Percentiles rank a stretch among this genome's conserved stretches.
phyloP scores from a whole-genome alignment of 192 early-diverging fungal species.

The Glomus cerebriforme region DNA sequence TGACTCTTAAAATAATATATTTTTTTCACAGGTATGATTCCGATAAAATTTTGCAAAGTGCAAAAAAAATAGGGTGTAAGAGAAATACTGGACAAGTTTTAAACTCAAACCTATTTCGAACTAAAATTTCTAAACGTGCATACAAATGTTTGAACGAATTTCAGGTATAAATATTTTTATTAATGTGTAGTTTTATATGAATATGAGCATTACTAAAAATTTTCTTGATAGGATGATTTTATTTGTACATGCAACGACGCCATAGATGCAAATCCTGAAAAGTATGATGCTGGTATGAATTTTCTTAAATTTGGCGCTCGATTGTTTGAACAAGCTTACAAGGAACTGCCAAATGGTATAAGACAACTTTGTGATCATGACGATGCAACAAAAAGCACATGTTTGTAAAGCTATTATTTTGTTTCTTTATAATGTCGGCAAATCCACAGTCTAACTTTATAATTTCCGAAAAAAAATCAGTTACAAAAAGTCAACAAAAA shows the following conservation, averaged over 20 bases:
- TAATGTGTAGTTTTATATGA: neutral
- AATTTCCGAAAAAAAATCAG: neutral
- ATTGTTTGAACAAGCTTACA: neutral
- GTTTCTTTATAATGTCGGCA: neutral
- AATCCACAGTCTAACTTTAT: neutral
- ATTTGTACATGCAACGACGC: neutral
- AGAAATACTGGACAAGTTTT: neutral
- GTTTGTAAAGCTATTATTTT: neutral
- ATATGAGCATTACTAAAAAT: neutral
- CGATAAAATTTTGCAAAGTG: neutral
- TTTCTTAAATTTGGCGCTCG: neutral
- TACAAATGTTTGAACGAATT: constrained; percentile 1
- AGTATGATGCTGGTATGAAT: neutral
- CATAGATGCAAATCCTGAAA: neutral
- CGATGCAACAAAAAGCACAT: neutral
- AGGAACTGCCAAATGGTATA: neutral
- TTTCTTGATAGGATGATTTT: constrained; percentile 1
- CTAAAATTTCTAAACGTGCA: neutral
- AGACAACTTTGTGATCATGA: neutral
- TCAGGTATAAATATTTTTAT: neutral
- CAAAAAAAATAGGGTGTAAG: neutral
- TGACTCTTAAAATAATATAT: too few relatives aligned
- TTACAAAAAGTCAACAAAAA: neutral
- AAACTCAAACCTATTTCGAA: neutral
- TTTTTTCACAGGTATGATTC: neutral